phyloP scores from a whole-genome alignment of 1,284 basidiomycete species.

The Trichosporon inkin region DNA sequence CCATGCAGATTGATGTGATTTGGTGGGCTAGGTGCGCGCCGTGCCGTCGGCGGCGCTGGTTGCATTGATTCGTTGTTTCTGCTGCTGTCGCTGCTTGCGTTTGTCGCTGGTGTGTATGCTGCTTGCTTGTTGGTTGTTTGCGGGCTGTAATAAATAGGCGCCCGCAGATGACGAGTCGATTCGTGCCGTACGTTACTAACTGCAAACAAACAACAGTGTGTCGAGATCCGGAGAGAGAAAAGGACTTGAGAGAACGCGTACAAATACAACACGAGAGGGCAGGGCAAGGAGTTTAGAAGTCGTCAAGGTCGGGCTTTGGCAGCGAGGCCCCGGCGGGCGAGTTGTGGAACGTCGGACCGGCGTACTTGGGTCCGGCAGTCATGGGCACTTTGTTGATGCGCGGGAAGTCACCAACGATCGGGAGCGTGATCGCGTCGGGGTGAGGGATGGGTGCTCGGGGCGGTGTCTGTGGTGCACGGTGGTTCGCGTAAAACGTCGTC shows the following conservation, averaged over 20 bases:
- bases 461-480: slow-evolving; percentile 45
- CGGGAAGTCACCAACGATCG: slow-evolving; percentile 39
- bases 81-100: not conserved
- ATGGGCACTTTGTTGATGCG: slow-evolving; percentile 25
- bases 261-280: slow-evolving; percentile 6
- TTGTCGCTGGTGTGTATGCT: not conserved
- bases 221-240: not conserved
- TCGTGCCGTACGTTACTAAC: slow-evolving; percentile 8
- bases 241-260: not conserved
- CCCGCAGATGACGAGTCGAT: slow-evolving; percentile 4
- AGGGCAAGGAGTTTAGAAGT: slow-evolving; percentile 32
- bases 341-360: slow-evolving; percentile 49
- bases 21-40: too few species aligned
- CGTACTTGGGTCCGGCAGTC: slow-evolving; percentile 34
- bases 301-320: slow-evolving; percentile 46
- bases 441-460: slow-evolving; percentile 23
- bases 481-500: slow-evolving; percentile 37
- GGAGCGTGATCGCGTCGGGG: slow-evolving; percentile 14
- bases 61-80: too few species aligned
- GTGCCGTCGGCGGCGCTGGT: too few species aligned
- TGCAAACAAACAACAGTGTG: slow-evolving; percentile 1
- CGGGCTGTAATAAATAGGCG: slow-evolving; percentile 5
- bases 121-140: not conserved
- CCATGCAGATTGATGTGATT: slow-evolving; percentile 9
- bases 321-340: slow-evolving; percentile 41